Evolutionary conservation across 352 stramenopile genomes (phyloP), one percentile per base, ranked within the genome.

Genomic region (Globisporangium spiculum): DNA sequence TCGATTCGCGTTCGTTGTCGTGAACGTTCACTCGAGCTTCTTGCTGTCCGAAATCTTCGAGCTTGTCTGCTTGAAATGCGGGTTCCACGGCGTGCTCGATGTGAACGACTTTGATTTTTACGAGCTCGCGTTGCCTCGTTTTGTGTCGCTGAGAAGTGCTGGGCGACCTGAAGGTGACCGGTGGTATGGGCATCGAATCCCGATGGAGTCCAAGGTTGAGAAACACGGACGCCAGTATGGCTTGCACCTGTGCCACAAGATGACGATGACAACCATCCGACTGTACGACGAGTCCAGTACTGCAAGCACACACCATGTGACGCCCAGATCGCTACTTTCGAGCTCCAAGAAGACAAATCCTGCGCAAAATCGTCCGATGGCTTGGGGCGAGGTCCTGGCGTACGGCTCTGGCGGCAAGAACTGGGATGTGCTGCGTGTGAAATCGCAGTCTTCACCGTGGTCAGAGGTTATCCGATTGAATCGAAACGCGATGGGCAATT

Each of bases 401-500:
- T 96, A 96, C 58, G 87, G 84, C 56, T 76, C 79, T 14, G 85
- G 84, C 22, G 86, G 86, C 3, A 91, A 89, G 34, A 89, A 92
- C 60, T 94, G 87, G 87, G 89, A 96, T 66, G 83, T 95, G 16
- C 69, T 96, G 56, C 76, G 89, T 22, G 80, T 96, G 38, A 91
- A 89, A 44, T 91, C 87, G 20, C 77, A 83, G 24, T 81, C 76
- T 14, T 95, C 87, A 3, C 78, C 81, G 14, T 96, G 89, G 89
- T 96, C 89, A 1, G 89, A 95, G 34, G 77, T 92, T 0, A 90
- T 96, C 72, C 86, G 87, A 7, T 69, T 96, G 26, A 93, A 95
- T 65, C 83, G 88, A 26, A 96, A 96, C 57, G 89, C 89, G 3
- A 93, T 96, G 85, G 89, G 89, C 50, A 96, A 96, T 62, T 92